Evolutionary conservation across 805 yeast species (phyloP), one percentile per base, ranked within the genome.

Genomic region (Candida morakotiae): DNA sequence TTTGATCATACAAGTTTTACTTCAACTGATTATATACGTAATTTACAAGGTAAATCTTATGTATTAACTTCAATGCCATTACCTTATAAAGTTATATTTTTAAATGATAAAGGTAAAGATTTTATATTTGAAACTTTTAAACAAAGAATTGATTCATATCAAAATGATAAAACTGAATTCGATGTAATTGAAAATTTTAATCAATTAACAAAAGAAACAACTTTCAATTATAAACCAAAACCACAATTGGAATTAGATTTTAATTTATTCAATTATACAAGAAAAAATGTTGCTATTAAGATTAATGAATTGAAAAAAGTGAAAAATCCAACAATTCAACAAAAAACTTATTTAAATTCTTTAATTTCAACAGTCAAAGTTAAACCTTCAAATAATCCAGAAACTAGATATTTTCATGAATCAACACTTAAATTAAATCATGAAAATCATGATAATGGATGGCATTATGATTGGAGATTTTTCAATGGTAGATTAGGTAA

Each of bases 381-480:
- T 13, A 9, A 18, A 5, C 31, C 35, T 7, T 15, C 31, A 11
- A 31, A 27, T 17, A 27, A 37, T 24, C 40, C 33, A 2, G 35
- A 34, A 24, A 9, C 19, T 58, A 62, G 67, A 30, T 64, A 68
- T 35, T 71, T 71, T 52, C 56, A 55, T 28, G 50, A 52, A 56
- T 59, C 67, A 5, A 45, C 56, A 2, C 44, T 61, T 28, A 38
- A 51, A 20, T 39, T 46, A 9, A 49, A 50, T 16, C 59, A 56
- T 42, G 42, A 58, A 15, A 58, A 55, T 21, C 67, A 64, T 40
- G 68, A 67, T 34, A 42, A 47, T 45, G 79, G 79, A 14, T 68
- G 70, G 52, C 84, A 79, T 51, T 75, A 76, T 45, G 85, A 80
- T 51, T 71, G 70, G 66, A 56, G 83, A 38, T 80, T 80, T 43